Evolutionary conservation across 352 stramenopile species (phyloP), one percentile per base, ranked within the genome.

Genomic region (Globisporangium megalacanthum): DNA sequence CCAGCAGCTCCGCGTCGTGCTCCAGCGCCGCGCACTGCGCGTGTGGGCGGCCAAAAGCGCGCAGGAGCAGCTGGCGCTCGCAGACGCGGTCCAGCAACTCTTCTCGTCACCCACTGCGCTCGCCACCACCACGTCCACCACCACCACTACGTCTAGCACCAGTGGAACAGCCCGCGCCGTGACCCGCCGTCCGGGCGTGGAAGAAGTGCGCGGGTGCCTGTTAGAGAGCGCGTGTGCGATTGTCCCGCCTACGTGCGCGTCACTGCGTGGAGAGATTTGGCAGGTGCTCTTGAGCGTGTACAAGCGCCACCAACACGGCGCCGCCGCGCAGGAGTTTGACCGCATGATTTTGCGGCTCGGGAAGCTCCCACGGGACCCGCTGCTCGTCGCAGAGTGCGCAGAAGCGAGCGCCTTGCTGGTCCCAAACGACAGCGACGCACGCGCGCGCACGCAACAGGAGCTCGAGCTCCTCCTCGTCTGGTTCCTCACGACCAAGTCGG

Each of bases 271-370:
- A 14, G 79, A 89, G 61, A 86, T 92, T 60, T 92, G 83, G 83
- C 83, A 92, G 58, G 77, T 92, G 45, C 68, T 92, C 17, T 66
- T 92, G 17, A 84, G 89, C 58, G 83, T 92, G 11, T 89, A 87
- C 69, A 87, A 83, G 64, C 76, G 79, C 41, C 86, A 88, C 60
- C 79, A 89, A 52, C 82, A 90, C 57, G 77, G 78, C 54, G 70
- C 77, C 0, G 73, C 76, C 2, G 78, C 83, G 6, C 72, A 86
- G 39, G 83, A 92, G 54, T 88, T 92, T 41, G 83, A 89, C 45
- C 75, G 77, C 48, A 88, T 90, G 73, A 66, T 88, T 29, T 56
- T 71, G 48, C 65, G 83, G 10, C 65, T 91, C 17, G 69, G 75
- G 4, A 88, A 89, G 41, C 58, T 91, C 45, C 78, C 80, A 10